Evolutionary conservation across 2,329 filamentous ascomycete genomes (phyloP).

Genomic region (Fusarium torreyae): DNA sequence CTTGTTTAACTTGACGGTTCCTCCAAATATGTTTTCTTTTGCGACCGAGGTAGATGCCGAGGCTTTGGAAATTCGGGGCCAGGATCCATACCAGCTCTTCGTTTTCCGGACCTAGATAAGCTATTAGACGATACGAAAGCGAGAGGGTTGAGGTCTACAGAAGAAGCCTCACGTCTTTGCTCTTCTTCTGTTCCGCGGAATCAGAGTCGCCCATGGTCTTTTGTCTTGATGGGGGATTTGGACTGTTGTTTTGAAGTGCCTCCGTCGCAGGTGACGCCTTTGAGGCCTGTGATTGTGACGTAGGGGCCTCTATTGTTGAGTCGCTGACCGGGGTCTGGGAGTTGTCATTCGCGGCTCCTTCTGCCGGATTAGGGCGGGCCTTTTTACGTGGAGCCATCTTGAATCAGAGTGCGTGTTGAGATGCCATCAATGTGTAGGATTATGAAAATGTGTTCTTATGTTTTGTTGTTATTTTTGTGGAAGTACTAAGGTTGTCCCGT

Average conservation of each 20-base stretch:
- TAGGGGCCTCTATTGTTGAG: constrained; percentile 42
- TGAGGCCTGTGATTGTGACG: constrained; percentile 50
- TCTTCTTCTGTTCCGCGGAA: constrained; percentile 21
- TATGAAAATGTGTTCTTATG: constrained; percentile 14
- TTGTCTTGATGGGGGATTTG: constrained; percentile 35
- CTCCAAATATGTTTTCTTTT: constrained; percentile 73
- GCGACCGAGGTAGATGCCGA: constrained; percentile 72
- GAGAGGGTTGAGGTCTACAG: neutral
- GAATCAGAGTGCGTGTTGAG: constrained; percentile 2
- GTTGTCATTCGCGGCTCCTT: constrained; percentile 35
- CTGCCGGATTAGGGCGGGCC: constrained; percentile 51
- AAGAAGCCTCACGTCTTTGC: constrained; percentile 33
- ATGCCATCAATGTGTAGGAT: constrained; percentile 23
- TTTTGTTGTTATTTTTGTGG: constrained; percentile 27
- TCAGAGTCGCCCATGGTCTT: constrained; percentile 31
- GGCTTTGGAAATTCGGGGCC: constrained; percentile 70
- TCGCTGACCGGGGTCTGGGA: constrained; percentile 33
- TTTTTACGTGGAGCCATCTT: constrained; percentile 55
- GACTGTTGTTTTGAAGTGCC: constrained; percentile 30
- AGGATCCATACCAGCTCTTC: constrained; percentile 75
- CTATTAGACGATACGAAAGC: constrained; percentile 15
- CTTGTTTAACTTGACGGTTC: constrained; percentile 64
- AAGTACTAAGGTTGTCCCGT: constrained; percentile 31
- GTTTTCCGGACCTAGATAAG: constrained; percentile 64
- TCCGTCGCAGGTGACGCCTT: constrained; percentile 42